Base-by-base conservation (phyloP, 495 filamentous ascomycete species). In the Aspergillus sclerotiicarbonarius region DNA sequence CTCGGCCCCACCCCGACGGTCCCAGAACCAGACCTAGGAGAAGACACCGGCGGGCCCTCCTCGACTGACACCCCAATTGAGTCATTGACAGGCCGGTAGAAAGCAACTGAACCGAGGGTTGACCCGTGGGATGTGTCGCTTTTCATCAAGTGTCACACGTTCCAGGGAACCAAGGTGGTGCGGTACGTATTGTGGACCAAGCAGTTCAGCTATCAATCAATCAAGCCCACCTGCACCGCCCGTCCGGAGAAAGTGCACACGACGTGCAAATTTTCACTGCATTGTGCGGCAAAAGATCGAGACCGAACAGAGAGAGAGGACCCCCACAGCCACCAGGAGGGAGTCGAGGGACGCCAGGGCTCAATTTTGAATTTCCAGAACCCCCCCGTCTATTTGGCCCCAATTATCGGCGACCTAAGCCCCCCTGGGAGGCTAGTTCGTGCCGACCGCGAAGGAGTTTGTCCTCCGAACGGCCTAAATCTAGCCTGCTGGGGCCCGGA, bases 401-500 rank as follows among this genome's bases (percentile, higher is more conserved):
- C 31, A 32, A 50, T 15, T 31, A 50, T 50, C 47, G 29, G 21
- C 25, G 25, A 12, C 47, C 31, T 31, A 31, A 50, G 29, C 31
- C 47, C 47, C 16, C 31, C 31, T 50, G 29, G 31, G 47, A 16
- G 6, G 25, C 32, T 50, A 50, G 47, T 50, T 50, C 18, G 47
- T 32, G 15, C 16, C 18, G 25, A 29, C 25, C 15, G 13, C 16
- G 47, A 50, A 49, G 46, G 46, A 20, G 25, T 50, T n/a, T 32
- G 47, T 29, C 31, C 31, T 32, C 47, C 51, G 53, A 45, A 45
- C 45, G 54, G 43, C n/a, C 33, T 43, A 41, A 43, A 50, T 46
- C 59, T 50, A 54, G 51, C 44, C 33, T 39, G 20, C 51, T 62
- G 60, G 51, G 32, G 54, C 51, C 47, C 46, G 54, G 59, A 54